These are phyloP conservation scores for Aspergillus sp. DNA, from an alignment of 2,329 filamentous ascomycete genomes.

Conservation along the genomic window DNA sequence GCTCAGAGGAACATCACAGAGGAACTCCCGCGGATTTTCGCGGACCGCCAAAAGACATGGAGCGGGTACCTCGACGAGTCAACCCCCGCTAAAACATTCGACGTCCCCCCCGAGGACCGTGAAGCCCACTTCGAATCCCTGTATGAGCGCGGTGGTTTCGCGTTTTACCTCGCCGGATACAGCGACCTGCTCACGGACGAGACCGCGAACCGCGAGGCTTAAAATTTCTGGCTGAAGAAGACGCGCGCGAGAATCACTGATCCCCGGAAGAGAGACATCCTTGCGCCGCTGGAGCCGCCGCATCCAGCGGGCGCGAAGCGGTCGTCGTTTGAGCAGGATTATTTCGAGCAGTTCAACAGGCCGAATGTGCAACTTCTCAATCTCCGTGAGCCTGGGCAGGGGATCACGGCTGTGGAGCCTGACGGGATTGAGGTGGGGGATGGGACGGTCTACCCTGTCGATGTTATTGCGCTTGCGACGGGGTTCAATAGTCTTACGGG, in stretches of 20 bases:
- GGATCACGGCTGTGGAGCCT: conserved; percentile 45
- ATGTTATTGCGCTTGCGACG: conserved; percentile 47
- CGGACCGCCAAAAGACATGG: conserved; percentile 56
- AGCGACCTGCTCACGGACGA: conserved; percentile 53
- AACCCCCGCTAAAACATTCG: conserved; percentile 57
- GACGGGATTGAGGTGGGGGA: conserved; percentile 48
- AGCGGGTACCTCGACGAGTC: conserved; percentile 60
- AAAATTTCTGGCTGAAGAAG: conserved; percentile 62
- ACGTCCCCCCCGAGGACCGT: conserved; percentile 53
- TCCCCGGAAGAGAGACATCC: conserved; percentile 53
- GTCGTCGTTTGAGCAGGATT: conserved; percentile 53
- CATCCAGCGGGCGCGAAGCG: conserved; percentile 62
- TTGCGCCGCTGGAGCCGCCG: conserved; percentile 58
- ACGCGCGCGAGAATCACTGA: conserved; percentile 57
- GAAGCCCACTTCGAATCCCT: conserved; percentile 54
- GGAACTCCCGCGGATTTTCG: conserved; percentile 56
- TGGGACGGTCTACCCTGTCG: conserved; percentile 42
- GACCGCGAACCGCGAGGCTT: conserved; percentile 57
- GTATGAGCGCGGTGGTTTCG: conserved; percentile 60
- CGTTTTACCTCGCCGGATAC: conserved; percentile 57
- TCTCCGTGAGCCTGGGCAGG: conserved; percentile 48
- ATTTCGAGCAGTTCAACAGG: conserved; percentile 56
- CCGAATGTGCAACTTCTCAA: conserved; percentile 54
- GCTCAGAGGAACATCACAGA: conserved; percentile 35
- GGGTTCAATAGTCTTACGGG: conserved; percentile 49